Percentiles rank a stretch among this genome's conserved stretches.
Evolutionary conservation across 1,284 basidiomycete genomes (phyloP).

Genomic region (Sanghuangporus baumii): DNA sequence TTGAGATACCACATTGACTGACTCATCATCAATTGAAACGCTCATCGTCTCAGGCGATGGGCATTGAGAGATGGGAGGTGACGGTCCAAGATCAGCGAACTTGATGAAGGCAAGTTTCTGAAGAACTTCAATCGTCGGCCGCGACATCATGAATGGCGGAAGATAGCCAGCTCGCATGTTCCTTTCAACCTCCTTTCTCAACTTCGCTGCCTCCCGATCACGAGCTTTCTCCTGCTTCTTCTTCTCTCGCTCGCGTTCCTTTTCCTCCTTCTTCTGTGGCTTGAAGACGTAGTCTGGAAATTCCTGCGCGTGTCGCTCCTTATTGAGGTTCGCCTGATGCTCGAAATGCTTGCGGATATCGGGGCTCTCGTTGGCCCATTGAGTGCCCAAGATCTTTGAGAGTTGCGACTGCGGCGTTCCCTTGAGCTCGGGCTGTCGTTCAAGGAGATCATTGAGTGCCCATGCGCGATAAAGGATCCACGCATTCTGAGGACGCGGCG

Average conservation of each 20-base stretch:
- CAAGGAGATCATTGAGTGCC: conserved; percentile 41
- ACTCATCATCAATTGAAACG: background rate
- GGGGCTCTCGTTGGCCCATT: conserved; percentile 63
- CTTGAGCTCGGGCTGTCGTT: conserved; percentile 28
- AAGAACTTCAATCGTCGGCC: background rate
- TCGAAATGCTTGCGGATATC: conserved; percentile 61
- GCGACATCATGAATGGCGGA: conserved; percentile 3
- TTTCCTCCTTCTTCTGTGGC: conserved; percentile 64
- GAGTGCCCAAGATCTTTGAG: conserved; percentile 60
- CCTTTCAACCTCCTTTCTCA: conserved; percentile 23
- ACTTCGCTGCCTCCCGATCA: conserved; percentile 27
- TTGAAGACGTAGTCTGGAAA: conserved; percentile 74
- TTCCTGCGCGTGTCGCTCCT: conserved; percentile 54
- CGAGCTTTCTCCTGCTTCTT: conserved; percentile 38
- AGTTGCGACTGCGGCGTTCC: conserved; percentile 58
- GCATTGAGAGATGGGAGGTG: conserved; percentile 23
- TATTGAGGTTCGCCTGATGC: conserved; percentile 58
- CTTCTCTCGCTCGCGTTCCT: conserved; percentile 42
- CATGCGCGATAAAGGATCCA: conserved; percentile 90
- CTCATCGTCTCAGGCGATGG: conserved; percentile 21
- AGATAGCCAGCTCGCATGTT: conserved; percentile 13
- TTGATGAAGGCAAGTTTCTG: conserved; percentile 4
- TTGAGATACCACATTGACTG: background rate
- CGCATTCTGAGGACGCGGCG: conserved; percentile 79
- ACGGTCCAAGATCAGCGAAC: conserved; percentile 20